phyloP scores from a whole-genome alignment of 305 asterid genomes.

The Solanum hybrid region DNA sequence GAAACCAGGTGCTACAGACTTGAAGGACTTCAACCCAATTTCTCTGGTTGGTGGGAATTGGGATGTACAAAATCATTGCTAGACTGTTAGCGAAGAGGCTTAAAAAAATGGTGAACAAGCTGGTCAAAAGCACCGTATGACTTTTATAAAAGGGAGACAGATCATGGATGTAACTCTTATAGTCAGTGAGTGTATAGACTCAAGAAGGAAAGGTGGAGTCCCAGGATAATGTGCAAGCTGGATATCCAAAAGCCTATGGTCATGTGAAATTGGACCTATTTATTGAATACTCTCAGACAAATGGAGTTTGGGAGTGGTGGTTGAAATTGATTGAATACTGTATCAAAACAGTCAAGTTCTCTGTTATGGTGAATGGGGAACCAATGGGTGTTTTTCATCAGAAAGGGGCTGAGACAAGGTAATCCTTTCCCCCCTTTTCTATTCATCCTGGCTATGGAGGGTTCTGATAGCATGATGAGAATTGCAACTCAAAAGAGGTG shows the following conservation, averaged over 20 bases:
- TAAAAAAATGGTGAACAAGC: background rate
- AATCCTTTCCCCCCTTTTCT: background rate
- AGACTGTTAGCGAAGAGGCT: background rate
- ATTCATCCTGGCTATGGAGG: background rate
- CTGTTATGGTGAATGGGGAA: background rate
- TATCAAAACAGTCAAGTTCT: background rate
- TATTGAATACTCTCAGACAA: background rate
- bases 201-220: background rate
- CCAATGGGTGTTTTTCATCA: background rate
- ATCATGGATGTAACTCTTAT: background rate
- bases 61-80: background rate
- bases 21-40: background rate
- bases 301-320: background rate
- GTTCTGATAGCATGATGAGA: background rate
- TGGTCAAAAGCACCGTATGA: background rate
- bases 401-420: background rate
- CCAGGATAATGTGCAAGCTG: background rate
- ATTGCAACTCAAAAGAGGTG: background rate
- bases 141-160: background rate
- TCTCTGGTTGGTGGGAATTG: background rate
- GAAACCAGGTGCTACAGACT: background rate
- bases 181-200: background rate
- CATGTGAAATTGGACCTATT: background rate
- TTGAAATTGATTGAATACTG: background rate
- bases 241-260: background rate